Evolutionary conservation across 1,139 yeast genomes (phyloP).

Genomic region (Protomyces inundatus): DNA sequence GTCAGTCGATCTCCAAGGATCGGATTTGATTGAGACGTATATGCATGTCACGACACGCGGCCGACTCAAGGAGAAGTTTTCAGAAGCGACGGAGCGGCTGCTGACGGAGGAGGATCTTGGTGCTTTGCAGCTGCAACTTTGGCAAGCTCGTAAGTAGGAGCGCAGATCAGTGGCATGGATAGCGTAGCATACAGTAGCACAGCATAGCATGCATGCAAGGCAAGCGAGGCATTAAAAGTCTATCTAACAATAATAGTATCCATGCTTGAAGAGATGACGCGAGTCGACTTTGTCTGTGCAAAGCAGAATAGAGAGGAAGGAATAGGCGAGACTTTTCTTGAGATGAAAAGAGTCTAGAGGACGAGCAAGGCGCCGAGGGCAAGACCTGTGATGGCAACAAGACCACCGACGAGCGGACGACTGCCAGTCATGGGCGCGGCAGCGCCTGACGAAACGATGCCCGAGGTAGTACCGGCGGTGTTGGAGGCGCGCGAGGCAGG

Average conservation of each 20-base stretch:
- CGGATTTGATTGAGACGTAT: slow-evolving; percentile 1
- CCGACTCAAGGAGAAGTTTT: neutral
- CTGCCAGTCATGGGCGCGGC: neutral
- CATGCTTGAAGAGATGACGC: no score
- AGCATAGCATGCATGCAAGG: no score
- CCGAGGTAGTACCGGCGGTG: neutral
- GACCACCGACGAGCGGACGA: neutral
- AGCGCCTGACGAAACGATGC: neutral
- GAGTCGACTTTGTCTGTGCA: no score
- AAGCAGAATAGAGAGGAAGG: no score
- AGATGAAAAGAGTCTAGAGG: neutral
- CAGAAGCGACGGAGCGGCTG: neutral
- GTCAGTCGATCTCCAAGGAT: neutral
- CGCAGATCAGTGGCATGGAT: no score
- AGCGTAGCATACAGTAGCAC: no score
- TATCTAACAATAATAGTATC: no score
- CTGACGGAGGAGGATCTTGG: neutral
- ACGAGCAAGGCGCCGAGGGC: neutral
- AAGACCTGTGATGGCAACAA: neutral
- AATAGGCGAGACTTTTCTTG: no score
- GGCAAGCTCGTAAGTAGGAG: neutral
- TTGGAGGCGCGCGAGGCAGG: neutral
- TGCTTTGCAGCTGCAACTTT: neutral
- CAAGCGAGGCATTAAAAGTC: no score
- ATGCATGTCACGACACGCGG: slow-evolving; percentile 9